A percentile compares a stretch with the other conserved stretches of the same genome.
Conservation (phyloP, 495 filamentous ascomycete genomes). For the Aspergillus biplanus region DNA sequence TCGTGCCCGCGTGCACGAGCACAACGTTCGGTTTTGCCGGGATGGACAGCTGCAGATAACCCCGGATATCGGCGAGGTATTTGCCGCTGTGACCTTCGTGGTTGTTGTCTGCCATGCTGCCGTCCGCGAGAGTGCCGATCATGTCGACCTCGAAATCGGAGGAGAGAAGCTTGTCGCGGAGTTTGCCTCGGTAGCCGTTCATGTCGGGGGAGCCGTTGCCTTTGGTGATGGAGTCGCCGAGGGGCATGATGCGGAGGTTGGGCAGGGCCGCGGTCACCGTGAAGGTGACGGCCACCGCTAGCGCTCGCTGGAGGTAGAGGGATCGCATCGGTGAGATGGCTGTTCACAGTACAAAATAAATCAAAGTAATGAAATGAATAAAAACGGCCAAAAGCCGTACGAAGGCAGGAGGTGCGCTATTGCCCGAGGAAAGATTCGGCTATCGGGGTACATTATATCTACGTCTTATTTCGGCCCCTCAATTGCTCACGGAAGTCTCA, state of each 20-base stretch:
- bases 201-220: neutral
- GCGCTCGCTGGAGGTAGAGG: too few relatives aligned
- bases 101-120: neutral
- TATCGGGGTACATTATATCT: too few relatives aligned
- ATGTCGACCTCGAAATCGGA: neutral
- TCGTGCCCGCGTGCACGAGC: neutral
- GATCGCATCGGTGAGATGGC: too few relatives aligned
- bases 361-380: too few relatives aligned
- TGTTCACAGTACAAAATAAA: too few relatives aligned
- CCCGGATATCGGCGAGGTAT: neutral
- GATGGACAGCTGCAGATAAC: neutral
- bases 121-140: neutral
- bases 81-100: neutral
- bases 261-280: too few relatives aligned
- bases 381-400: too few relatives aligned
- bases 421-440: too few relatives aligned
- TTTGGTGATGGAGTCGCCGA: neutral
- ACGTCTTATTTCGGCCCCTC: too few relatives aligned
- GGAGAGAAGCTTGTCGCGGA: neutral
- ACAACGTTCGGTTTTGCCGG: neutral
- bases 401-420: too few relatives aligned
- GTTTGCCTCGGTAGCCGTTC: neutral
- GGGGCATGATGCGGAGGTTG: neutral
- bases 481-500: too few relatives aligned
- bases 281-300: too few relatives aligned